Base-by-base conservation (phyloP, 371 early-diverging fungal species). In the Mortierella polycephala region DNA sequence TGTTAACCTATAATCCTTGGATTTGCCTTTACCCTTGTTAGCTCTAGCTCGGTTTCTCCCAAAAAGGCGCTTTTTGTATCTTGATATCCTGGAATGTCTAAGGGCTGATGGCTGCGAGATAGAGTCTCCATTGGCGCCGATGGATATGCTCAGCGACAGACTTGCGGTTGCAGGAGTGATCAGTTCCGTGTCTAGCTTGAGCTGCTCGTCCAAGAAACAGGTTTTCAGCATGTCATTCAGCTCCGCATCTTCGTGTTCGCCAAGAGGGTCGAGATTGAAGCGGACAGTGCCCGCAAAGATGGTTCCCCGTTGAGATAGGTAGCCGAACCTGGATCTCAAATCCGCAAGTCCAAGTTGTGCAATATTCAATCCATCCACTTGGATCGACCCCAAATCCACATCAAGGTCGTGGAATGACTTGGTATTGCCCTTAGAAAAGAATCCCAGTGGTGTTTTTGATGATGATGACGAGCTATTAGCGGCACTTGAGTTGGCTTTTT, bases 221-320 rank as follows among this genome's bases (percentile, higher is more conserved):
- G 57, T 66, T 54, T 63, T 69, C 30, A 79, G 69, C 16, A 79
- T 50, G 5, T 72, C 80, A 30, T 79, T 72, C 57, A 79, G 41
- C 45, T 72, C 80, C 16, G 73, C 73, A 57, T 79, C 80, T 37
- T 73, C 80, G 18, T 72, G 73, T 54, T 79, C 69, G 12, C 80
- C 73, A 2, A 14, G 51, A 14, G 80, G 80, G 21, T 79, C 80
- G 59, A 79, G 16, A 44, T 79, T 79, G 62, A 79, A 79, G 5
- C 80, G 73, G 7, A 79, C 80, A 16, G 80, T 79, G 23, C 80
- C 80, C 13, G 73, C 80, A 69, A 79, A 66, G 62, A 79, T 60
- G 0, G 80, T 72, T 4, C 80, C 73, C 12, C 80, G 80, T 37
- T 65, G 73, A 5, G 73, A 65, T 45, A 79, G 47, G 45, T 72